Percentiles rank a stretch among this genome's conserved stretches.
Evolutionary conservation across 129 eudicot species (phyloP).

Genomic region (Smallanthus sonchifolius): DNA sequence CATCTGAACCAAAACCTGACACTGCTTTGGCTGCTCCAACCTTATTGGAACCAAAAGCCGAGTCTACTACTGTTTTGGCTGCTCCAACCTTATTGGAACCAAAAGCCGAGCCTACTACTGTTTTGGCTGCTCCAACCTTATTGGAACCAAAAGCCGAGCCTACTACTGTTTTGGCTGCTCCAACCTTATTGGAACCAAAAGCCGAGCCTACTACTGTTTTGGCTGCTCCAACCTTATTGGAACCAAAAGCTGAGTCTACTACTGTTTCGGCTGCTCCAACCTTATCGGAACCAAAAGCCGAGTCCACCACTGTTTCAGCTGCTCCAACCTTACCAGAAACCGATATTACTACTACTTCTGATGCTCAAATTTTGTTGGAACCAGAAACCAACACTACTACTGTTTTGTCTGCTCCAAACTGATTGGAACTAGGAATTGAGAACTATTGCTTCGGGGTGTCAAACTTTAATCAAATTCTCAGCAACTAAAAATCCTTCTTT

Average conservation of each 20-base stretch:
- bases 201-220: neutral
- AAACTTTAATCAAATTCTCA: neutral
- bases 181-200: neutral
- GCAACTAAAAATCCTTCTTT: neutral
- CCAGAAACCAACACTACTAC: neutral
- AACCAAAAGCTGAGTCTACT: neutral
- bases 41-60: slow-evolving; percentile 2
- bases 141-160: neutral
- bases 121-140: neutral
- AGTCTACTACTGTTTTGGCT: neutral
- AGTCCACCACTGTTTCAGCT: neutral
- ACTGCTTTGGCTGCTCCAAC: slow-evolving; percentile 3
- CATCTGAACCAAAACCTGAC: slow-evolving; percentile 6
- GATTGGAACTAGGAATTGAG: neutral
- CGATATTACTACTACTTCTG: neutral
- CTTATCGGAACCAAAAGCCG: neutral
- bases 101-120: neutral
- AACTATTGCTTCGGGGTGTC: neutral
- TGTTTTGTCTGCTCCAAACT: slow-evolving; percentile 1
- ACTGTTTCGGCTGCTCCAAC: neutral
- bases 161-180: neutral
- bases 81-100: neutral
- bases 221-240: neutral
- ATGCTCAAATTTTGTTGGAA: neutral
- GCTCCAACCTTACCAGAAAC: slow-evolving; percentile 1